phyloP scores from a whole-genome alignment of 306 rosid genomes.

The Abrus precatorius region DNA sequence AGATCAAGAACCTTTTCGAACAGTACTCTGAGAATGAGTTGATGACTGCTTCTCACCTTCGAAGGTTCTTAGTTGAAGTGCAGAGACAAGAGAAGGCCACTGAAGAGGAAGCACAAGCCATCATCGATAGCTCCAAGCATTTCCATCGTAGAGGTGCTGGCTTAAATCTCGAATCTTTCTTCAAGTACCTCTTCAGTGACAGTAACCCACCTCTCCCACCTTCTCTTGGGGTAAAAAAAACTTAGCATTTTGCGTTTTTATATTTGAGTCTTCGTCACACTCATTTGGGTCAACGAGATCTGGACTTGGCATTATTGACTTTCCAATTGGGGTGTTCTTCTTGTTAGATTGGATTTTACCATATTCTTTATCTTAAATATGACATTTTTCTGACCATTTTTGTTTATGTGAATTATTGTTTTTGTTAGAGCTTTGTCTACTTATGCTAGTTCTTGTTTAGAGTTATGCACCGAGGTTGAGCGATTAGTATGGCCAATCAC shows the following conservation, averaged over 20 bases:
- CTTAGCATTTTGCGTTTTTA: not conserved
- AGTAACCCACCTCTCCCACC: constrained; percentile 63
- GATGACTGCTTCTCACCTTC: constrained; percentile 71
- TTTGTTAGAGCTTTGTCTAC: not conserved
- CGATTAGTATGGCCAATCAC: not conserved
- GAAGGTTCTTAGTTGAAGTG: constrained; percentile 65
- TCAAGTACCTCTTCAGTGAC: constrained; percentile 79
- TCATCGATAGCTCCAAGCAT: constrained; percentile 74
- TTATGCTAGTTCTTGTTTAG: constrained; percentile 1
- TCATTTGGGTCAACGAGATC: constrained; percentile 15
- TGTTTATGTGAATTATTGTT: not conserved
- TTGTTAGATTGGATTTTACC: constrained; percentile 12
- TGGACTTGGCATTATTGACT: constrained; percentile 38
- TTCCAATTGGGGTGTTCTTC: constrained; percentile 22
- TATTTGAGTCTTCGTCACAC: not conserved
- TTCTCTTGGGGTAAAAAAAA: constrained; percentile 57
- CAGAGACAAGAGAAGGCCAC: constrained; percentile 73
- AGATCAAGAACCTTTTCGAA: constrained; percentile 67
- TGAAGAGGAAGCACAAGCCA: constrained; percentile 66
- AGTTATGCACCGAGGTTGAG: not conserved
- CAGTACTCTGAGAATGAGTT: constrained; percentile 79
- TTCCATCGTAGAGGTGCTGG: constrained; percentile 69
- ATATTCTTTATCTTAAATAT: not conserved
- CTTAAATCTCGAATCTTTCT: constrained; percentile 80
- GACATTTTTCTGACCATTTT: not conserved